phyloP scores from a whole-genome alignment of 1,284 basidiomycete genomes.

The Veloporphyrellus conicus region DNA sequence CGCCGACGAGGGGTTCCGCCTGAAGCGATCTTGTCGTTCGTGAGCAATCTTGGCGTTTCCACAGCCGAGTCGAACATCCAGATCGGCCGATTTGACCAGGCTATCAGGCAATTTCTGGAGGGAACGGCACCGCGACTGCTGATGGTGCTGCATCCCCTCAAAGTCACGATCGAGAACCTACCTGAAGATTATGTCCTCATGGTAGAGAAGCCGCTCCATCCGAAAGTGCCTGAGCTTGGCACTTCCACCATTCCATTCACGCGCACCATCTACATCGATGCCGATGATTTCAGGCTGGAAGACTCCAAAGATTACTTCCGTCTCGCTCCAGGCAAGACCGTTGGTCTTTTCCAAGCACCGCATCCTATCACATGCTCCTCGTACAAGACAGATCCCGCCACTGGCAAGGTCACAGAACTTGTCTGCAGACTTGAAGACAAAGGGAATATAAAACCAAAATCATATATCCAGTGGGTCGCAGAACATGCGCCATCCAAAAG shows the following conservation, averaged over 20 bases:
- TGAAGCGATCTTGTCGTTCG: constrained; percentile 90
- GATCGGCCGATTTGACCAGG: constrained; percentile 85
- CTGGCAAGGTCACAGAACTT: constrained; percentile 76
- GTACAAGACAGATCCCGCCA: constrained; percentile 70
- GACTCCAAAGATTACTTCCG: constrained; percentile 98
- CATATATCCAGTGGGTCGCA: constrained; percentile 98
- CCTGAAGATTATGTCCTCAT: constrained; percentile 80
- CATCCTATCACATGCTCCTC: constrained; percentile 91
- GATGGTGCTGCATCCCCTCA: constrained; percentile 90
- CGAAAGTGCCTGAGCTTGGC: constrained; percentile 89
- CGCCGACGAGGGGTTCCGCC: constrained; percentile 94
- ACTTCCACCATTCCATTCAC: constrained; percentile 84
- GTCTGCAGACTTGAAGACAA: constrained; percentile 75
- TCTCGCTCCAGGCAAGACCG: constrained; percentile 93
- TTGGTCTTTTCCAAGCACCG: constrained; percentile 95
- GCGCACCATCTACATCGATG: constrained; percentile 88
- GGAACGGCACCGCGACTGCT: constrained; percentile 83
- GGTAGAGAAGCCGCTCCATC: constrained; percentile 91
- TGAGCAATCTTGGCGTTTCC: constrained; percentile 90
- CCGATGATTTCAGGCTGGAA: constrained; percentile 88
- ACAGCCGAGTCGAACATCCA: constrained; percentile 84
- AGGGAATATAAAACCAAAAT: constrained; percentile 80
- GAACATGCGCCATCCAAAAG: constrained; percentile 75
- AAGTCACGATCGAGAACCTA: constrained; percentile 88
- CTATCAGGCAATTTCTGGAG: constrained; percentile 88